Conservation (phyloP, 2,329 filamentous ascomycete species). For the Diaporthe vaccinii region DNA sequence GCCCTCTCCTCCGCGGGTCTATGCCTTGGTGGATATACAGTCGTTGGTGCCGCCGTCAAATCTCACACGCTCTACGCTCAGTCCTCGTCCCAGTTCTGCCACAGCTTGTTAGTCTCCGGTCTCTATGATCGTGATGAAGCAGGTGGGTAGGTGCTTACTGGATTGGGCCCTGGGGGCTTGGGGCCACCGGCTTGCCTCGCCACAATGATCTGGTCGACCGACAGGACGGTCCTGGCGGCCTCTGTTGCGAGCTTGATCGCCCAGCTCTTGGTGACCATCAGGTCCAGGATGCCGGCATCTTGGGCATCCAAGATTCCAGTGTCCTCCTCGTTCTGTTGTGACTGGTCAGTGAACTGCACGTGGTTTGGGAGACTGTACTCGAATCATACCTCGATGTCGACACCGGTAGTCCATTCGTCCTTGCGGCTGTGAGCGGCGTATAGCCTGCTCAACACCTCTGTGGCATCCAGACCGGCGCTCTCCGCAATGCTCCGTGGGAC, state of each 20-base stretch:
- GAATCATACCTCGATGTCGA: slow-evolving; percentile 83
- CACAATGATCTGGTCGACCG: slow-evolving; percentile 99
- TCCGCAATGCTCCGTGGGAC: slow-evolving; percentile 94
- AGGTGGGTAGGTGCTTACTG: slow-evolving; percentile 59
- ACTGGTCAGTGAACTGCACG: slow-evolving; percentile 44
- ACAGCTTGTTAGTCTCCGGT: slow-evolving; percentile 47
- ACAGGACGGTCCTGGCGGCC: slow-evolving; percentile 91
- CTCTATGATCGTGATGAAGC: neutral
- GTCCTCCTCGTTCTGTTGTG: slow-evolving; percentile 76
- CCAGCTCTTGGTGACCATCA: slow-evolving; percentile 94
- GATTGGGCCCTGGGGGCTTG: slow-evolving; percentile 95
- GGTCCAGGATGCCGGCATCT: slow-evolving; percentile 90
- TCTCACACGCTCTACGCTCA: slow-evolving; percentile 50
- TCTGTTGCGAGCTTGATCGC: slow-evolving; percentile 98
- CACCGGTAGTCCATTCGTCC: slow-evolving; percentile 89
- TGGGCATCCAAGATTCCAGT: slow-evolving; percentile 88
- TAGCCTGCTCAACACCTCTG: slow-evolving; percentile 91
- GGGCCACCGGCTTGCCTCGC: slow-evolving; percentile 96
- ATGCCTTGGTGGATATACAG: slow-evolving; percentile 34
- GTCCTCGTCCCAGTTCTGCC: slow-evolving; percentile 74
- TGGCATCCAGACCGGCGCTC: slow-evolving; percentile 94
- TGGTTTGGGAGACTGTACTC: neutral
- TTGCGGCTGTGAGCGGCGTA: slow-evolving; percentile 95
- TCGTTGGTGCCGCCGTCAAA: slow-evolving; percentile 24
- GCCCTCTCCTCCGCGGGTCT: slow-evolving; percentile 25